Evolutionary conservation across 176 grass and related monocot species (phyloP).

Genomic region (Areca catechu): DNA sequence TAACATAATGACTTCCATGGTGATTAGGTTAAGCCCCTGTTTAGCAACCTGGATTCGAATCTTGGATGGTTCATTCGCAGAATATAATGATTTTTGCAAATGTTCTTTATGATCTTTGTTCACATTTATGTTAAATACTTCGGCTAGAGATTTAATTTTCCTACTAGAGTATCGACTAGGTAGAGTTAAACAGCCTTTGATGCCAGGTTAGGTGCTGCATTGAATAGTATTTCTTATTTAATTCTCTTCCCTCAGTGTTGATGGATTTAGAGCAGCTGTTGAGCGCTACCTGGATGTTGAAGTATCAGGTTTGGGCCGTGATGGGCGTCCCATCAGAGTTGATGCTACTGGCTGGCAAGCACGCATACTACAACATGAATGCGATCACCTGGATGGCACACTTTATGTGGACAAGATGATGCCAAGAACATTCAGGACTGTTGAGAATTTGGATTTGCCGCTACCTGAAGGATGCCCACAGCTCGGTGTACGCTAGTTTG

Average conservation of each 20-base stretch:
- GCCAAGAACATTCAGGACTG: slow-evolving; percentile 67
- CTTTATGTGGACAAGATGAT: slow-evolving; percentile 93
- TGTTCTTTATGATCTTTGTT: neutral
- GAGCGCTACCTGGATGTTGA: slow-evolving; percentile 83
- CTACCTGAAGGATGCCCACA: slow-evolving; percentile 58
- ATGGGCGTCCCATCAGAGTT: slow-evolving; percentile 58
- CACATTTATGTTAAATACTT: too few species aligned
- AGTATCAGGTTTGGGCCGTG: slow-evolving; percentile 62
- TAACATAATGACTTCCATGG: too few species aligned
- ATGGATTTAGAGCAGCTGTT: slow-evolving; percentile 71
- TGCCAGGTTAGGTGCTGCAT: neutral
- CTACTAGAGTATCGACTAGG: too few species aligned
- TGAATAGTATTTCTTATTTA: slow-evolving; percentile 7
- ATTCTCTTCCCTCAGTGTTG: slow-evolving; percentile 44
- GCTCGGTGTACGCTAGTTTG: slow-evolving; percentile 36
- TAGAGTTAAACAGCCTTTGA: too few species aligned
- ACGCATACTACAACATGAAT: slow-evolving; percentile 91
- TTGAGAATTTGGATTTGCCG: slow-evolving; percentile 74
- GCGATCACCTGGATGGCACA: slow-evolving; percentile 85
- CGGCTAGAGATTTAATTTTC: too few species aligned
- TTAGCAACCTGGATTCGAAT: too few species aligned
- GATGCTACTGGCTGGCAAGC: slow-evolving; percentile 83
- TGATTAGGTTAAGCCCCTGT: too few species aligned
- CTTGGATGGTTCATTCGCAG: too few species aligned
- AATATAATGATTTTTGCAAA: neutral